phyloP scores from a whole-genome alignment of 257 asterid species.

The Solanum lycopersicoides region DNA sequence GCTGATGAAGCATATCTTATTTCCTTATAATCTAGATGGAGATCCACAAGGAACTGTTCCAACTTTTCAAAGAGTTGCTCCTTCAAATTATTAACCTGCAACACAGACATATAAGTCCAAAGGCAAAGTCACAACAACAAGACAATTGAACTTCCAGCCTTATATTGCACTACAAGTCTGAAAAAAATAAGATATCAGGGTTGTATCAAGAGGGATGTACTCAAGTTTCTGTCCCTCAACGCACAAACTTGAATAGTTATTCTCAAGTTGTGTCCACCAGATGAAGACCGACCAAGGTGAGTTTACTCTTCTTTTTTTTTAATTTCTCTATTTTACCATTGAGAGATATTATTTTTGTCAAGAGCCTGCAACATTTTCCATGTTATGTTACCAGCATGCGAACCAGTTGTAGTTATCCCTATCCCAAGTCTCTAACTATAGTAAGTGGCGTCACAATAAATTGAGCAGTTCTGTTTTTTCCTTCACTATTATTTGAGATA shows the following conservation, averaged over 20 bases:
- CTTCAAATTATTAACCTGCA: constrained; percentile 81
- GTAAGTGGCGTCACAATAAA: not conserved
- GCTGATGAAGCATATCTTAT: constrained; percentile 27
- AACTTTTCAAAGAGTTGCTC: constrained; percentile 83
- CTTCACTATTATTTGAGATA: not conserved
- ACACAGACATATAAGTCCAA: not conserved
- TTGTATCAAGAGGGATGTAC: not conserved
- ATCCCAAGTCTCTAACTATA: not conserved
- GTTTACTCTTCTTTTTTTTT: not conserved
- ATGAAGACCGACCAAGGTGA: not conserved
- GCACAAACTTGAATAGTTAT: not conserved
- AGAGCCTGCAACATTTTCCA: not conserved
- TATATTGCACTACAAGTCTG: not conserved
- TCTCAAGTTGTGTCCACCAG: not conserved
- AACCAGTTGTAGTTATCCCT: not conserved
- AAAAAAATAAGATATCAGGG: not conserved
- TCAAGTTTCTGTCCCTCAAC: not conserved
- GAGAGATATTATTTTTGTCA: not conserved
- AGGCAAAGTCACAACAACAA: not conserved
- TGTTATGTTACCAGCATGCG: not conserved
- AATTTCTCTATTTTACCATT: not conserved
- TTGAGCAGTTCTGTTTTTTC: not conserved
- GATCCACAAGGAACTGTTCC: constrained; percentile 82
- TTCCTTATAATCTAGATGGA: constrained; percentile 62
- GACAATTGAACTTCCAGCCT: not conserved